Conservation (phyloP, 2,329 filamentous ascomycete species). For the Fusarium albidum region DNA sequence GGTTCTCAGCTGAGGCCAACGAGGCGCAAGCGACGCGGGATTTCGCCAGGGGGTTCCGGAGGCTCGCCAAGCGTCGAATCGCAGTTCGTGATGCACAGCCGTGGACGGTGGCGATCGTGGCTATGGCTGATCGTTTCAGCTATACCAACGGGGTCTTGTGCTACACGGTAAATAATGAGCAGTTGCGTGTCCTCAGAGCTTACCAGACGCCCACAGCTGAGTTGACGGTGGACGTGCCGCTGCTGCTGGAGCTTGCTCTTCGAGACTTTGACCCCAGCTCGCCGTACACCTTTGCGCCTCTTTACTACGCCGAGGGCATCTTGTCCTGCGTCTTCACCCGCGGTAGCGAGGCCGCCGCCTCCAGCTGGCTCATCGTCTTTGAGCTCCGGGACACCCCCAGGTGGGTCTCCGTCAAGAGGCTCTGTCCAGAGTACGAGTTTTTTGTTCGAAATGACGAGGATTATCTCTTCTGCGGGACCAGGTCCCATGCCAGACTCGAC, state of each 20-base stretch:
- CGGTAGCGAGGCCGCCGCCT: constrained; percentile 41
- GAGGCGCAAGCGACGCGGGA: constrained; percentile 27
- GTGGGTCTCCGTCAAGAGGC: constrained; percentile 50
- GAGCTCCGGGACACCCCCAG: constrained; percentile 50
- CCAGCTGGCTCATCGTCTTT: constrained; percentile 61
- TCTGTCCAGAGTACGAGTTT: constrained; percentile 61
- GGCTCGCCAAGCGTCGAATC: constrained; percentile 66
- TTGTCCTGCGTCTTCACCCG: constrained; percentile 65
- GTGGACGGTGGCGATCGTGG: constrained; percentile 67
- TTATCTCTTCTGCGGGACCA: constrained; percentile 73
- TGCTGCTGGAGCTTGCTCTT: constrained; percentile 48
- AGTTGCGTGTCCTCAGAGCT: constrained; percentile 67
- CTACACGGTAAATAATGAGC: constrained; percentile 58
- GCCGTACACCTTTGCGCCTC: constrained; percentile 59
- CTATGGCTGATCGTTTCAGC: constrained; percentile 66
- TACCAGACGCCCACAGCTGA: constrained; percentile 58
- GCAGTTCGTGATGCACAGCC: constrained; percentile 69
- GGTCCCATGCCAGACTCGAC: constrained; percentile 61
- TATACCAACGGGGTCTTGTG: constrained; percentile 72
- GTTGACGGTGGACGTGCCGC: constrained; percentile 62
- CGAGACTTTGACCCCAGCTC: constrained; percentile 44
- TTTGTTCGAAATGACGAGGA: constrained; percentile 72
- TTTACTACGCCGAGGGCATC: constrained; percentile 66
- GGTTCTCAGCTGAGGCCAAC: constrained; percentile 34
- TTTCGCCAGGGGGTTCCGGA: constrained; percentile 52